phyloP scores from a whole-genome alignment of 1,284 basidiomycete species.

The Coniferiporia weirii region DNA sequence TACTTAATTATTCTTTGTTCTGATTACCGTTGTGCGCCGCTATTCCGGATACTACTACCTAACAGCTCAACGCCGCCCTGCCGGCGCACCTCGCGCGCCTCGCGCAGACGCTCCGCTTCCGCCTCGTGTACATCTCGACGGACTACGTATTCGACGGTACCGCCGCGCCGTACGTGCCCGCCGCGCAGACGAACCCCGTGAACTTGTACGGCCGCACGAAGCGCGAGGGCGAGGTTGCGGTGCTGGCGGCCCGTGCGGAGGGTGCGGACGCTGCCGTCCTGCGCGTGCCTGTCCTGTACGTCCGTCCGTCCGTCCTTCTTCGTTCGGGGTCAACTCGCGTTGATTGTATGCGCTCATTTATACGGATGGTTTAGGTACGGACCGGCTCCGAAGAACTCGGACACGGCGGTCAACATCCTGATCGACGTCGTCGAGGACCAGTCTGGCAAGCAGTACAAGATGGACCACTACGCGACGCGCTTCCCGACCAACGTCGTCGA shows the following conservation, averaged over 20 bases:
- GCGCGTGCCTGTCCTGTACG: conserved; percentile 76
- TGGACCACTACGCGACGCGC: conserved; percentile 83
- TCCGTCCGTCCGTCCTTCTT: too few species aligned
- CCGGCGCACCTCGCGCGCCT: conserved; percentile 59
- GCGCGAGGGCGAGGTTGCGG: conserved; percentile 66
- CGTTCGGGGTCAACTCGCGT: too few species aligned
- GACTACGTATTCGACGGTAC: conserved; percentile 86
- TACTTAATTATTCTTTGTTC: background rate
- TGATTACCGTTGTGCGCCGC: background rate
- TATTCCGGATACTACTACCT: too few species aligned
- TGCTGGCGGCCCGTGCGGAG: conserved; percentile 40
- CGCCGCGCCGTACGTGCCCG: conserved; percentile 71
- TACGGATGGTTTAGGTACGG: conserved; percentile 54
- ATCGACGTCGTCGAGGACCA: conserved; percentile 75
- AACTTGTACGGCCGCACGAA: conserved; percentile 78
- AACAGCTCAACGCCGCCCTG: conserved; percentile 64
- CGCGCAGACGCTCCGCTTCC: conserved; percentile 50
- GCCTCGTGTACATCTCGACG: conserved; percentile 73
- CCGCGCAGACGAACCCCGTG: conserved; percentile 63
- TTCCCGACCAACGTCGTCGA: conserved; percentile 78
- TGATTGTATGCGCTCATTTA: background rate
- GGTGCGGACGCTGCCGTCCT: conserved; percentile 58
- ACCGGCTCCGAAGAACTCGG: conserved; percentile 67
- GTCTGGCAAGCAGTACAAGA: conserved; percentile 73
- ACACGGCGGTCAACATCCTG: conserved; percentile 76